Evolutionary conservation across 495 filamentous ascomycete genomes (phyloP), one percentile per base, ranked within the genome.

Genomic region (Neurospora sp.): DNA sequence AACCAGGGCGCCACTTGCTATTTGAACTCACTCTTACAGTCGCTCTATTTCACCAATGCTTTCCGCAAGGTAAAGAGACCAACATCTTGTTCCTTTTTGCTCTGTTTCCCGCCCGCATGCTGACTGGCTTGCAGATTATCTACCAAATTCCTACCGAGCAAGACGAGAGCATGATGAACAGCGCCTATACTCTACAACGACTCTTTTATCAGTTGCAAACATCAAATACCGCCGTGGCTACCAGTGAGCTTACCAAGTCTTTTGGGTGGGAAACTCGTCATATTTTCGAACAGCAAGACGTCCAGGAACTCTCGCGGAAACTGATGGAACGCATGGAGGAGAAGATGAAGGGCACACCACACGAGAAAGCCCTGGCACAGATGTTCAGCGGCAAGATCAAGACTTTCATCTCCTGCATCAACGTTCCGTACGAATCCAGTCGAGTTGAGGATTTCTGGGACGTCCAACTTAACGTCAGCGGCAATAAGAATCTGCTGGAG

Each of bases 1-100:
- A 99, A 99, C 77, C 96, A 99, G 81, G 96, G 96, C 72, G 96
- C 96, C 27, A 99, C 96, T 9, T 99, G 96, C 83, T 99, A 99
- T 79, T 86, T 99, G 27, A 99, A 99, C 82, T 99, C 96, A 3
- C 90, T 99, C 11, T 83, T 99, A 39, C 96, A 99, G 81, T 98
- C 96, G 9, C 82, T 99, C 39, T 99, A 94, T 80, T 98, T 99
- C 80, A 99, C 96, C 69, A 98, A 97, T 81, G 89, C 91, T 38
- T 99, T 99, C 84, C 91, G 96, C 80, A 97, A 97, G 87, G 93
- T 95, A 85, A 72, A 79, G 70, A 22, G 5, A 12, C 3, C 4
- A 18, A 22, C 44, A 14, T 46, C 1, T 14, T 59, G 27, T 18
- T 8, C 12, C 70, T 39, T 31, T 31, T 68, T 31, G 35, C 37